Base-by-base conservation (phyloP, 75 land plant genomes). In the Sequoiadendron giganteum region DNA sequence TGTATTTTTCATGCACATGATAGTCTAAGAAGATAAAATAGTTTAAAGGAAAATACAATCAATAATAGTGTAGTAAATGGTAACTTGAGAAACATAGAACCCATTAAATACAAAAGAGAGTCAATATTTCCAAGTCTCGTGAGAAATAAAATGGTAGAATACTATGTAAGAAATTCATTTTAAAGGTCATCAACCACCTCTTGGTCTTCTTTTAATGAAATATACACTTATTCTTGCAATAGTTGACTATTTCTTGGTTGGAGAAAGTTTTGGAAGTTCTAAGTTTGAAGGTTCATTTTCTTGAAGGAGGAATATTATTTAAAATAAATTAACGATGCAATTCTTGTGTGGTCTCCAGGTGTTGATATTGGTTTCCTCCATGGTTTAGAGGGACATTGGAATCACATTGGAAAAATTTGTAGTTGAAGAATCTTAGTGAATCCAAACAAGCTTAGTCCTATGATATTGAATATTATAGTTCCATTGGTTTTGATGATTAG, bases 211-310 rank as follows among this genome's bases (percentile, higher is more conserved):
- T 47, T 94, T 95, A 81, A 91, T 98, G 42, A 73, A 91, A 76
- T 96, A 98, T 91, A 96, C 97, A 55, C 87, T 98, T 68, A 94
- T 95, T 55, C 92, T 98, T 30, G 91, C 93, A 34, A 88, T 94
- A 81, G 89, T 91, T 86, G 99, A 96, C 73, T 98, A 95, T 89
- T 93, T 95, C 18, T 91, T 98, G 83, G 99, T 98, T 88, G 99
- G 99, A 47, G 95, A 96, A 70, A 94, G 91, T 89, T 94, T 93
- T 76, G 91, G 93, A 25, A 89, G 92, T 52, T 92, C 95, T 77
- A 91, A 91, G 3, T 91, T 92, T 32, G 92, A 72, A 65, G 93
- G 98, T 18, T 97, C 98, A 47, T 98, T 98, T 85, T 94, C 99
- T 49, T 96, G 38, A 0, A 36, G 38, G 98, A 96, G 89, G 99